Evolutionary conservation across 306 rosid genomes (phyloP).

Genomic region (Cajanus cajan): DNA sequence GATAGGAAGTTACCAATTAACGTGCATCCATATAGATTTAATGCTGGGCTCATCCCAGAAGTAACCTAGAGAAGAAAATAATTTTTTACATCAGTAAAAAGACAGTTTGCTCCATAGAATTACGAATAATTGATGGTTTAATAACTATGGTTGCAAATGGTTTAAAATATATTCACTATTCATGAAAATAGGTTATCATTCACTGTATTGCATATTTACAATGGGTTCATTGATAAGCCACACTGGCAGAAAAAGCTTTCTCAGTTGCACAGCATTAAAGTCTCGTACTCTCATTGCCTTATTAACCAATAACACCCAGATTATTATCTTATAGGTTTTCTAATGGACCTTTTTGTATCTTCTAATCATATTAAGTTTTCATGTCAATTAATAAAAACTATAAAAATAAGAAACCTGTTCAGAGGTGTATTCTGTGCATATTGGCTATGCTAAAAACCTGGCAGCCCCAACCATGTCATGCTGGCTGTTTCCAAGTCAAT

Average conservation of each 20-base stretch:
- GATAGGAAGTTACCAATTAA: slow-evolving; percentile 62
- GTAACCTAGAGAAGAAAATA: slow-evolving; percentile 57
- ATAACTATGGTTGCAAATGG: not conserved
- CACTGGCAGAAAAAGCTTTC: not conserved
- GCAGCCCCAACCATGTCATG: not conserved
- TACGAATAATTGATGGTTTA: not conserved
- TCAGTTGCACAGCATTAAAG: not conserved
- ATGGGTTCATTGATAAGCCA: not conserved
- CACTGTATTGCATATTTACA: not conserved
- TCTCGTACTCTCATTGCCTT: not conserved
- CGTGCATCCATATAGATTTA: slow-evolving; percentile 85
- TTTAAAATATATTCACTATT: slow-evolving; percentile 4
- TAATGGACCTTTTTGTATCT: not conserved
- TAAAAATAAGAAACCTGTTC: not conserved
- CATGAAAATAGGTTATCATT: not conserved
- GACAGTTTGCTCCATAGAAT: not conserved
- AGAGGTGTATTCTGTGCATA: not conserved
- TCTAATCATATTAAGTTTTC: not conserved
- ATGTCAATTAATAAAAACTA: not conserved
- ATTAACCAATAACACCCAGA: not conserved
- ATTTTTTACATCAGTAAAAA: not conserved
- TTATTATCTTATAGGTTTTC: not conserved
- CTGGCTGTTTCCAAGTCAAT: not conserved
- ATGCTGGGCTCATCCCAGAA: slow-evolving; percentile 81
- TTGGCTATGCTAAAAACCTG: not conserved